A percentile compares a stretch with the other conserved stretches of the same genome.
Conservation (phyloP, 1,284 basidiomycete species). For the Ceratobasidium sp. region DNA sequence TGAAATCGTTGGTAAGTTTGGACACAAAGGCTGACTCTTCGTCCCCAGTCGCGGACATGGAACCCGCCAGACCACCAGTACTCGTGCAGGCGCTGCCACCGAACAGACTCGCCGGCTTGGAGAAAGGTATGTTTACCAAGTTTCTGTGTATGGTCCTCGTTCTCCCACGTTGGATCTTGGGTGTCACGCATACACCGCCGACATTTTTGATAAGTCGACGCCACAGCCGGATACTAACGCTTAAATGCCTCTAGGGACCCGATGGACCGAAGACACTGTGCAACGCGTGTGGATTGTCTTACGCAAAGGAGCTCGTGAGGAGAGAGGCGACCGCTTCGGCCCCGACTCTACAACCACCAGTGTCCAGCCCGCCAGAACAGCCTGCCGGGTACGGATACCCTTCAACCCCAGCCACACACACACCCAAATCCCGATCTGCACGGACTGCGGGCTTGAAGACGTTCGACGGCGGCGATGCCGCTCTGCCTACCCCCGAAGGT, state of each 20-base stretch:
- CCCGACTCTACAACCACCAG: background rate
- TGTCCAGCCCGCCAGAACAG: slow-evolving; percentile 1
- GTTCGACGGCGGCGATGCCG: slow-evolving; percentile 14
- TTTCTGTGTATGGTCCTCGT: background rate
- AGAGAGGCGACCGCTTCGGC: slow-evolving; percentile 16
- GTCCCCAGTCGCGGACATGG: slow-evolving; percentile 24
- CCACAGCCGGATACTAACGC: background rate
- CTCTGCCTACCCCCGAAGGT: background rate
- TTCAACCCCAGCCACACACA: background rate
- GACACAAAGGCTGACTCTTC: background rate
- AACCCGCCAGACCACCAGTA: slow-evolving; percentile 39
- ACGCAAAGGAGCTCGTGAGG: slow-evolving; percentile 31
- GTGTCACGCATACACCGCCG: slow-evolving; percentile 20
- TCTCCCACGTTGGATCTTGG: slow-evolving; percentile 1
- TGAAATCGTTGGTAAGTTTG: background rate
- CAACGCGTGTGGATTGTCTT: slow-evolving; percentile 35
- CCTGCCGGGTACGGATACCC: slow-evolving; percentile 13
- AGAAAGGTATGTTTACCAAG: slow-evolving; percentile 24
- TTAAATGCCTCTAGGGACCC: slow-evolving; percentile 19
- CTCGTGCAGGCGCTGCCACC: slow-evolving; percentile 32
- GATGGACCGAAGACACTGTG: slow-evolving; percentile 35
- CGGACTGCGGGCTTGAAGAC: slow-evolving; percentile 21
- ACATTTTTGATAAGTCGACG: background rate
- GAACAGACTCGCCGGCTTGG: slow-evolving; percentile 36
- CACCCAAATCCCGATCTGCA: slow-evolving; percentile 4